These are phyloP conservation scores for Henckelia pumila DNA, from an alignment of 257 asterid species.

Conservation along the genomic window DNA sequence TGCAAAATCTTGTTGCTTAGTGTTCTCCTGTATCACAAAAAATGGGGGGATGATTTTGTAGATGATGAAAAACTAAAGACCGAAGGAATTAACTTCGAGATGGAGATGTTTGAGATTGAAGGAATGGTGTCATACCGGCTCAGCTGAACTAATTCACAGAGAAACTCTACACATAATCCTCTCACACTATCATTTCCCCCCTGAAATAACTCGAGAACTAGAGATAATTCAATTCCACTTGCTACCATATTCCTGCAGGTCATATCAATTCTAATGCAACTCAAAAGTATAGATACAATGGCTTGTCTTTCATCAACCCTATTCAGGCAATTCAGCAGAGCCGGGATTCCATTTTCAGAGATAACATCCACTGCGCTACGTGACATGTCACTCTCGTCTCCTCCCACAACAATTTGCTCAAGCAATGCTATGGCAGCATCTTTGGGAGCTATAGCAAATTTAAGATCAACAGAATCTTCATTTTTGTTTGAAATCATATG, in stretches of 20 bases:
- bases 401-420: slow-evolving; percentile 57
- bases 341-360: slow-evolving; percentile 52
- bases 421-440: slow-evolving; percentile 72
- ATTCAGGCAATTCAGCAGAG: slow-evolving; percentile 58
- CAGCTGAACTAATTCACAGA: slow-evolving; percentile 63
- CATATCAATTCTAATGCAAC: slow-evolving; percentile 57
- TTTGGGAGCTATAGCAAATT: slow-evolving; percentile 55
- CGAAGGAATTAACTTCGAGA: not conserved
- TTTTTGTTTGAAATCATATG: slow-evolving; percentile 46
- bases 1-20: slow-evolving; percentile 60
- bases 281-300: slow-evolving; percentile 45
- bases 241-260: slow-evolving; percentile 57
- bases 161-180: slow-evolving; percentile 65
- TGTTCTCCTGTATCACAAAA: slow-evolving; percentile 45
- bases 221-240: slow-evolving; percentile 53
- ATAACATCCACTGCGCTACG: slow-evolving; percentile 38
- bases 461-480: slow-evolving; percentile 40
- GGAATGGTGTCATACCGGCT: slow-evolving; percentile 43
- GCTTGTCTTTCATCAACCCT: slow-evolving; percentile 50
- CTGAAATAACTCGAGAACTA: slow-evolving; percentile 68
- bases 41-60: slow-evolving; percentile 3
- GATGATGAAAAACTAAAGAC: slow-evolving; percentile 9
- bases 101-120: not conserved
- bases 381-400: slow-evolving; percentile 53
- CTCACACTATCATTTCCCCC: slow-evolving; percentile 59